Conservation (phyloP, 2,329 filamentous ascomycete species). For the Cladosporium sp. region DNA sequence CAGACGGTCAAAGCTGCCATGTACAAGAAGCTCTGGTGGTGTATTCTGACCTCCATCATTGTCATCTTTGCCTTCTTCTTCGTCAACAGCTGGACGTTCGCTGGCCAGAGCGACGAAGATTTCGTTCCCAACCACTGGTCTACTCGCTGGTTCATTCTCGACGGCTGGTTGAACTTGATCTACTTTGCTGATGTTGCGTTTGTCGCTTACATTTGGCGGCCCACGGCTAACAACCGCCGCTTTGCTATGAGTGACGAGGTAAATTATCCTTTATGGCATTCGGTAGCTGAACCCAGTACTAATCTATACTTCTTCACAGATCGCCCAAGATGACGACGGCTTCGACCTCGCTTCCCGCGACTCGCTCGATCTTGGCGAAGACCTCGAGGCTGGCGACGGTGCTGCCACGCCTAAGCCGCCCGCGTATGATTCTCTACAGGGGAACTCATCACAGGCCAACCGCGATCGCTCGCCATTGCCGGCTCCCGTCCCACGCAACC, state of each 20-base stretch:
- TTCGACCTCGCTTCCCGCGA: constrained; percentile 93
- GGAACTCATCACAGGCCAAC: constrained; percentile 16
- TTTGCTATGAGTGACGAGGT: constrained; percentile 99
- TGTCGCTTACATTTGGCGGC: constrained; percentile 92
- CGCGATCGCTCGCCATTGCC: constrained; percentile 48
- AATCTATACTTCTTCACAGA: constrained; percentile 41
- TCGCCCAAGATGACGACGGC: constrained; percentile 96
- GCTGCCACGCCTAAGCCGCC: constrained; percentile 28
- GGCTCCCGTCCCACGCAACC: constrained; percentile 49
- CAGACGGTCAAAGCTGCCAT: constrained; percentile 89
- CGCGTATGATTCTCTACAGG: constrained; percentile 35
- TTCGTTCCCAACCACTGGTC: constrained; percentile 98
- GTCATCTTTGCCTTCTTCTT: constrained; percentile 99
- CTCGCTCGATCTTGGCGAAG: constrained; percentile 58
- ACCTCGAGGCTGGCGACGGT: constrained; percentile 30
- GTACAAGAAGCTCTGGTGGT: constrained; percentile 99
- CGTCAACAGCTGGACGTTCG: constrained; percentile 94
- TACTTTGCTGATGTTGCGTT: constrained; percentile 92
- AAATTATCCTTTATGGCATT: constrained; percentile 25
- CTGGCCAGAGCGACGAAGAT: constrained; percentile 74
- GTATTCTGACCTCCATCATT: constrained; percentile 83
- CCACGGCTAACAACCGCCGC: constrained; percentile 90
- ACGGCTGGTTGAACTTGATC: constrained; percentile 95
- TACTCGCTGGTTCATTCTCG: constrained; percentile 92
- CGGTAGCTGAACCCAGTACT: constrained; percentile 20